Base-by-base conservation (phyloP, 139 green algal genomes). In the Chlorella sp. region DNA sequence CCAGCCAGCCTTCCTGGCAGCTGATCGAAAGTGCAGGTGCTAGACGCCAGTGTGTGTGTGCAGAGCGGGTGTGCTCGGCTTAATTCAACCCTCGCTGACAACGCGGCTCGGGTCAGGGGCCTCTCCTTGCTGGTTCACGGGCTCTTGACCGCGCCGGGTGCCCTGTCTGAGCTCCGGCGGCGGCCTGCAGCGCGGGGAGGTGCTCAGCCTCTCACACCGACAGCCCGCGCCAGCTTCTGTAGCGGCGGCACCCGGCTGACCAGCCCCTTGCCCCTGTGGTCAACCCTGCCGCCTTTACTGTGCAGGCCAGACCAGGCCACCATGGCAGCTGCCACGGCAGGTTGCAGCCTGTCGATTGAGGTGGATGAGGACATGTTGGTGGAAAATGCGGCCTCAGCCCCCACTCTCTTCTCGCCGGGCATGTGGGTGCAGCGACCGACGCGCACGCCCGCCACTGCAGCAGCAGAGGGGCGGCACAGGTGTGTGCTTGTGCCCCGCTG, bases 371-470 rank as follows among this genome's bases (percentile, higher is more conserved):
- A 90, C 48, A 36, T 85, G 37, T 64, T 90, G 60, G 39, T 90
- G 66, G 85, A 90, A 11, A 92, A 92, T 34, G 85, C 85, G 3
- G 85, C 77, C 21, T 36, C 90, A 0, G 76, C 61, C 48, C 48
- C 48, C 80, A 87, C 85, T 36, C 32, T 89, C 22, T 48, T 90
- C 16, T 92, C 89, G 60, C 89, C 89, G 3, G 86, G 71, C 40
- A 68, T 92, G 69, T 92, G 89, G 89, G 75, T 92, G 85, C 85
- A 89, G 71, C 85, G 85, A 2, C 85, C 85, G n/a, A 36, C 75
- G n/a, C 85, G 85, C 42, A 89, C 85, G 19, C 42, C 85, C 11
- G 30, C 32, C n/a, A 68, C 68, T 37, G 71, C 32, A n/a, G 71
- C 71, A 39, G 32, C 32, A 21, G 71, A 78, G 32, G 71, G 32